These are phyloP conservation scores for Ramularia endophylla DNA, from an alignment of 2,329 filamentous ascomycete genomes.

Conservation along the genomic window DNA sequence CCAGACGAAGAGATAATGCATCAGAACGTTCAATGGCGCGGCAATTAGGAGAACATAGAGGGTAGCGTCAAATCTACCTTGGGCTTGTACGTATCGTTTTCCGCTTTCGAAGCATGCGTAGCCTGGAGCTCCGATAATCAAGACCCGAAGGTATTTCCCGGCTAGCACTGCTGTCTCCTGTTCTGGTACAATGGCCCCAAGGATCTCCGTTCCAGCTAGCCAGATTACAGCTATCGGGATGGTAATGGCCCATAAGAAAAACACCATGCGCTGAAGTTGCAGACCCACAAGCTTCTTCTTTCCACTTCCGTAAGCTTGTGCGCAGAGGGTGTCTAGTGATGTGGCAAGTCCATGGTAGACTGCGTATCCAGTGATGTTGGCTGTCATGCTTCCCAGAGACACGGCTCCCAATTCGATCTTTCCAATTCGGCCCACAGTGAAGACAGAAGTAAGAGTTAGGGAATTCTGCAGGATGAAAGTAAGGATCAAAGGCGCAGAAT, in stretches of 20 bases:
- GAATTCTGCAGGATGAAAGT: conserved; percentile 47
- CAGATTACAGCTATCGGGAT: conserved; percentile 68
- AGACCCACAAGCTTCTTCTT: conserved; percentile 82
- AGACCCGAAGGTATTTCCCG: conserved; percentile 65
- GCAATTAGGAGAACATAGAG: conserved; percentile 79
- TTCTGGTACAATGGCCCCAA: conserved; percentile 63
- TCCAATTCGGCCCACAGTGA: conserved; percentile 46
- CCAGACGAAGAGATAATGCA: conserved; percentile 79
- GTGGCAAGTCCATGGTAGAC: conserved; percentile 66
- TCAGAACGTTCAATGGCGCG: conserved; percentile 70
- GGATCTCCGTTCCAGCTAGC: conserved; percentile 60
- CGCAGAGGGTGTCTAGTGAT: conserved; percentile 83
- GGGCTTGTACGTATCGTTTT: conserved; percentile 84
- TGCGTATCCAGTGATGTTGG: conserved; percentile 44
- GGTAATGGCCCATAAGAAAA: conserved; percentile 65
- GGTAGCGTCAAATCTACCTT: conserved; percentile 76
- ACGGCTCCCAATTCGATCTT: conserved; percentile 45
- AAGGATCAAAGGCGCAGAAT: conserved; percentile 39
- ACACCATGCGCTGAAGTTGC: conserved; percentile 75
- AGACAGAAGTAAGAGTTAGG: conserved; percentile 42
- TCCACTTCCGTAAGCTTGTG: conserved; percentile 89
- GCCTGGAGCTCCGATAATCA: conserved; percentile 65
- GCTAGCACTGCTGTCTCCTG: conserved; percentile 64
- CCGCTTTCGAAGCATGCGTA: conserved; percentile 70
- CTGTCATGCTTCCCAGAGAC: conserved; percentile 44